Conservation (phyloP, 2,329 filamentous ascomycete genomes). For the Monosporascus sp. region DNA sequence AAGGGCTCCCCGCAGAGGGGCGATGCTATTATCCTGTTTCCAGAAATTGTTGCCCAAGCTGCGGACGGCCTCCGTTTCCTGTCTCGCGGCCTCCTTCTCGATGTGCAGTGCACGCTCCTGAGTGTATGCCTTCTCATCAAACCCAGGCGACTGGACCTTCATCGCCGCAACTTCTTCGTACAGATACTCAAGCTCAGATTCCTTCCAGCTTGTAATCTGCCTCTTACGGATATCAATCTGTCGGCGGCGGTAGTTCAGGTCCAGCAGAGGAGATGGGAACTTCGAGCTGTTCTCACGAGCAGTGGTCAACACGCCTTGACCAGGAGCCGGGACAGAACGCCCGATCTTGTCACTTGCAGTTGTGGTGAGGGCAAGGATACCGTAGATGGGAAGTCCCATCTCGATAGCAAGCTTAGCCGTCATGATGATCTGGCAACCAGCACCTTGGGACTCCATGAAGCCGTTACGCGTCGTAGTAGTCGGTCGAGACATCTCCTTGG, state of each 20-base stretch:
- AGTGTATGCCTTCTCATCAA: slow-evolving; percentile 80
- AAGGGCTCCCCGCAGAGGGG: slow-evolving; percentile 89
- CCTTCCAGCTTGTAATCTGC: slow-evolving; percentile 95
- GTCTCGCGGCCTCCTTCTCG: slow-evolving; percentile 78
- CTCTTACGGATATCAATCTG: slow-evolving; percentile 91
- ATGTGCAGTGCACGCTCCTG: slow-evolving; percentile 82
- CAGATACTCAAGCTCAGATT: slow-evolving; percentile 87
- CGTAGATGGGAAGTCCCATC: slow-evolving; percentile 98
- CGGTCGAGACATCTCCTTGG: slow-evolving; percentile 94
- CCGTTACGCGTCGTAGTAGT: slow-evolving; percentile 95
- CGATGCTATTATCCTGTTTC: slow-evolving; percentile 91
- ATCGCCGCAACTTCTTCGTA: slow-evolving; percentile 90
- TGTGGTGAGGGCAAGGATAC: slow-evolving; percentile 85
- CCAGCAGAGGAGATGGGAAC: slow-evolving; percentile 90
- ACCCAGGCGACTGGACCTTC: slow-evolving; percentile 69
- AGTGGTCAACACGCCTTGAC: slow-evolving; percentile 92
- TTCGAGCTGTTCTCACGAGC: slow-evolving; percentile 79
- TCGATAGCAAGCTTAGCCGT: slow-evolving; percentile 91
- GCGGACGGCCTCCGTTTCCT: slow-evolving; percentile 88
- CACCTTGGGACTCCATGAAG: slow-evolving; percentile 99
- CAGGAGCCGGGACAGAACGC: slow-evolving; percentile 91
- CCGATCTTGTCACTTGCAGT: slow-evolving; percentile 99
- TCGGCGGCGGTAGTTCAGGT: slow-evolving; percentile 94
- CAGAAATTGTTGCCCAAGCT: slow-evolving; percentile 98
- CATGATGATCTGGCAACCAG: slow-evolving; percentile 98